Base-by-base conservation (phyloP, 2,329 filamentous ascomycete species). In the Leptographium lundbergii region DNA sequence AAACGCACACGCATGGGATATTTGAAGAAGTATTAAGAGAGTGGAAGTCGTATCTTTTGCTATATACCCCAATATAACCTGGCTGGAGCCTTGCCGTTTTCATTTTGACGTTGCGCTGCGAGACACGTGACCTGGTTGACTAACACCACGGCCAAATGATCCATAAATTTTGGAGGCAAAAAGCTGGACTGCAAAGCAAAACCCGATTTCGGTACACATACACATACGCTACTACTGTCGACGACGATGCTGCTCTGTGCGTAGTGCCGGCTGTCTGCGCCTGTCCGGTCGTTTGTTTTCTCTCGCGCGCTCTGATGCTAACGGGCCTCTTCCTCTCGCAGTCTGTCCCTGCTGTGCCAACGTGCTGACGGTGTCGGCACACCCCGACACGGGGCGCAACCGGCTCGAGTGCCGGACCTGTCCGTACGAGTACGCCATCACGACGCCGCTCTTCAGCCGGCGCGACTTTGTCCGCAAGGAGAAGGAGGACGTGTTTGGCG, bases 341-440 rank as follows among this genome's bases (percentile, higher is more conserved):
- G 87, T 92, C 81, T 94, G 89, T 72, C 89, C 89, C 56, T 82
- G 83, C 70, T 94, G 89, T 78, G 85, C 85, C 72, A 94, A 92
- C 76, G 85, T 90, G 72, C 83, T 94, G 69, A 89, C 87, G 68
- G 85, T 92, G 67, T 84, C 84, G 61, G 70, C 76, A 56, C 78
- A 78, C 63, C 63, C 64, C 1, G 77, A 75, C 63, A 76, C 74
- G 56, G 77, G 79, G 60, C 75, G 74, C 67, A 96, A 96, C 77
- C 87, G 91, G 60, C 90, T 97, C 73, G 90, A 95, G 74, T 99
- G 94, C 76, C 88, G 90, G 60, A 95, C 91, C 60, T 99, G 94
- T 67, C 92, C 94, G 4, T 99, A 95, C 76, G 86, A 95, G 71
- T 91, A 90, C 73, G 77, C 87, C 60, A 86, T 97, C 68, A 85